Evolutionary conservation across 1,284 basidiomycete species (phyloP).

Genomic region (Apiotrichum sp.): DNA sequence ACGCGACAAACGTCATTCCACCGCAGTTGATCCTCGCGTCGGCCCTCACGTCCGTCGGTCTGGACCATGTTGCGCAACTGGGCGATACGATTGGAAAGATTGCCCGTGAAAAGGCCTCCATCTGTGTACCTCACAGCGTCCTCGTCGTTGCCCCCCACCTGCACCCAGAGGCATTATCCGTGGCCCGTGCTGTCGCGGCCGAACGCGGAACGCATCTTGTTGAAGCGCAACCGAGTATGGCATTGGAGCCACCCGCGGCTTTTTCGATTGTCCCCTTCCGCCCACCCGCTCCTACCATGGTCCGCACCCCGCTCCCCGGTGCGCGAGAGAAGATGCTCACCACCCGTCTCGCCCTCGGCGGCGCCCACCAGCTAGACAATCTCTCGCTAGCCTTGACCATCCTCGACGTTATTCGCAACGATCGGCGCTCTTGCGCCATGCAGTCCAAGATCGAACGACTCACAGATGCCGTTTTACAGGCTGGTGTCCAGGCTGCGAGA

Average conservation of each 20-base stretch:
- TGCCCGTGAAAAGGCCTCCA: slow-evolving; percentile 75
- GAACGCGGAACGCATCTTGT: slow-evolving; percentile 29
- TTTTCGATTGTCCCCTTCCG: slow-evolving; percentile 36
- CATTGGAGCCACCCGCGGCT: slow-evolving; percentile 2
- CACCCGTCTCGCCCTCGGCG: slow-evolving; percentile 56
- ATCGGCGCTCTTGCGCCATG: slow-evolving; percentile 40
- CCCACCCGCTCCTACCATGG: slow-evolving; percentile 13
- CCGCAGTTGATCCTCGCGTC: slow-evolving; percentile 66
- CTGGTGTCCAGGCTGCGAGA: slow-evolving; percentile 56
- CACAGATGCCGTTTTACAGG: slow-evolving; percentile 51
- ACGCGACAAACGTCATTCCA: slow-evolving; percentile 87
- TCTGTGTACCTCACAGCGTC: slow-evolving; percentile 62
- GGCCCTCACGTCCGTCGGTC: slow-evolving; percentile 74
- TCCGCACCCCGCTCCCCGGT: slow-evolving; percentile 19
- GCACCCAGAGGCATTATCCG: slow-evolving; percentile 53
- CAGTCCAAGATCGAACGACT: slow-evolving; percentile 45
- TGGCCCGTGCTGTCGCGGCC: slow-evolving; percentile 48
- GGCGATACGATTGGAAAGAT: slow-evolving; percentile 72
- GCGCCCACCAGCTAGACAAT: slow-evolving; percentile 77
- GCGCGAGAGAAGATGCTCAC: slow-evolving; percentile 7
- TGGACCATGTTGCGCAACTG: slow-evolving; percentile 88
- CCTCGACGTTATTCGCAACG: slow-evolving; percentile 58
- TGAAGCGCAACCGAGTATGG: slow-evolving; percentile 14
- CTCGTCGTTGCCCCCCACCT: slow-evolving; percentile 70
- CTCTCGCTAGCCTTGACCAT: slow-evolving; percentile 63